phyloP scores from a whole-genome alignment of 106 monocot genomes.

The Acorus calamus region DNA sequence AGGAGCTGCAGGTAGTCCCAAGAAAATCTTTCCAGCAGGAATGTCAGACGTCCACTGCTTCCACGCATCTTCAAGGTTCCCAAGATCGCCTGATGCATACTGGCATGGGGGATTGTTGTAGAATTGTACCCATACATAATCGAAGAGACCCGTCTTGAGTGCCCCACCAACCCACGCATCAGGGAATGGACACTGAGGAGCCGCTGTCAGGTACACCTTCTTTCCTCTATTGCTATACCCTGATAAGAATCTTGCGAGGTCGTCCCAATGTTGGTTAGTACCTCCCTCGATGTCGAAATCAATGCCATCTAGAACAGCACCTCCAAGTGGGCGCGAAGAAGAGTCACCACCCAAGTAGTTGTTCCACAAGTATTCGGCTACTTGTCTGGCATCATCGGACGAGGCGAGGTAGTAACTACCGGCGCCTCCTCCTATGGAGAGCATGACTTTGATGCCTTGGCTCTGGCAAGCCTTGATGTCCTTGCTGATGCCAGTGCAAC shows the following conservation, averaged over 20 bases:
- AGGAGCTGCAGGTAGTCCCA: conserved; percentile 22
- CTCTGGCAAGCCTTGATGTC: background rate
- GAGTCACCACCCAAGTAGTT: background rate
- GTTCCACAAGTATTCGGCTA: conserved; percentile 4
- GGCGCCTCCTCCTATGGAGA: background rate
- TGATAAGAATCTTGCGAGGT: background rate
- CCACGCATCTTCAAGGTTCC: conserved; percentile 4
- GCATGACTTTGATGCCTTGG: conserved; percentile 1
- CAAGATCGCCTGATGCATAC: conserved; percentile 2
- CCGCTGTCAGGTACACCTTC: conserved; percentile 11
- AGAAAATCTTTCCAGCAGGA: conserved; percentile 6
- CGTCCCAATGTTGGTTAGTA: background rate
- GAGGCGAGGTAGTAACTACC: background rate
- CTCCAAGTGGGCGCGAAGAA: background rate
- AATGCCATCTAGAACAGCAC: conserved; percentile 5
- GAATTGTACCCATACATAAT: conserved; percentile 25
- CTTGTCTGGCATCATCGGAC: background rate
- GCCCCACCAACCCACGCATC: conserved; percentile 2
- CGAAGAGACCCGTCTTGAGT: conserved; percentile 12
- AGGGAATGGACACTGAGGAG: conserved; percentile 21
- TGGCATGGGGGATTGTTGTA: conserved; percentile 19
- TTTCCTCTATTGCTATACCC: background rate
- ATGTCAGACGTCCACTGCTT: conserved; percentile 8
- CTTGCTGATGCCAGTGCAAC: background rate
- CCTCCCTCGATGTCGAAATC: conserved; percentile 7